A percentile compares a stretch with the other conserved stretches of the same genome.
These are phyloP conservation scores for Carpinus viminea DNA, from an alignment of 306 rosid genomes.

Conservation along the genomic window DNA sequence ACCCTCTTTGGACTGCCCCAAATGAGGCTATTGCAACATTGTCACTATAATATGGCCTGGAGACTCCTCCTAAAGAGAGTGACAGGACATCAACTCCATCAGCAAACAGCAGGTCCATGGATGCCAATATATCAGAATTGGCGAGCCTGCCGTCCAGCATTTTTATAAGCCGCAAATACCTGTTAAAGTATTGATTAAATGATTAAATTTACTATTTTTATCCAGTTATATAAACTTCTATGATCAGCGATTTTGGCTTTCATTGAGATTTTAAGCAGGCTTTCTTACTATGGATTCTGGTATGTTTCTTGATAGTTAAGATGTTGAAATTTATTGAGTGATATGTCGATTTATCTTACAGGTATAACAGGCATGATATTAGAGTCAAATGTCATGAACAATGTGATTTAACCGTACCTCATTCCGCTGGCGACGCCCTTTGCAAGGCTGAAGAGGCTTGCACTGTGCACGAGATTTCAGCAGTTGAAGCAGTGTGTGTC, in stretches of 20 bases:
- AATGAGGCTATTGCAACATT: constrained; percentile 63
- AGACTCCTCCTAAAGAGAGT: constrained; percentile 61
- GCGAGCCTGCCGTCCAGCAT: constrained; percentile 67
- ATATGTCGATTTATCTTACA: no score
- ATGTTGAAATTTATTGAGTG: no score
- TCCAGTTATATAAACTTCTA: no score
- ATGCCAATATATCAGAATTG: constrained; percentile 62
- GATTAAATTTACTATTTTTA: no score
- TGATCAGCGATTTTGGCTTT: no score
- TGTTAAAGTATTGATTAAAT: no score
- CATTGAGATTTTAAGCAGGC: no score
- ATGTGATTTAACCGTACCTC: constrained; percentile 19
- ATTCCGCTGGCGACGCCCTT: constrained; percentile 61
- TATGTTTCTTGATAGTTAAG: no score
- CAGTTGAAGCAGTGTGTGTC: constrained; percentile 81
- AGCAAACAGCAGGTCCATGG: constrained; percentile 61
- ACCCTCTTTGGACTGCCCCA: constrained; percentile 55
- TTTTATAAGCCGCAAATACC: constrained; percentile 62
- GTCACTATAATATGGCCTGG: constrained; percentile 49
- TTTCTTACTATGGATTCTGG: no score
- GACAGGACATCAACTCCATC: constrained; percentile 78
- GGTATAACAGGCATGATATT: no score
- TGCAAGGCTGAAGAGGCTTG: constrained; percentile 50
- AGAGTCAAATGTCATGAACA: no score
- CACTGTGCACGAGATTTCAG: constrained; percentile 43